Conservation (phyloP, 164 flowering plant species). For the Sextonia rubra region DNA sequence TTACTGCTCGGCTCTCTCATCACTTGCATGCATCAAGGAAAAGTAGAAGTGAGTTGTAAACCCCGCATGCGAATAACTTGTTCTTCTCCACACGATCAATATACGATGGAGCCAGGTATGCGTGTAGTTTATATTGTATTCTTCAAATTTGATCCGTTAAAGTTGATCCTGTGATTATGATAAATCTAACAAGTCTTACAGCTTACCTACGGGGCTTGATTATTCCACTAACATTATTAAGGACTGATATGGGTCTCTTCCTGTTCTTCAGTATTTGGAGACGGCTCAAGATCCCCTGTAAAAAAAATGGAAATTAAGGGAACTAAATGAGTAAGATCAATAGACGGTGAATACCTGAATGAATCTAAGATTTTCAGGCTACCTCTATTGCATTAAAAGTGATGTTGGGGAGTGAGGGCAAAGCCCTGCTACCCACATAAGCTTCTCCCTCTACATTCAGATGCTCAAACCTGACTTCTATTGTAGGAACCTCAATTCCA, state of each 20-base stretch:
- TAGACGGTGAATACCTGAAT: not conserved
- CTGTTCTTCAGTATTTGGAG: conserved; percentile 9
- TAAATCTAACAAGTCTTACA: too few relatives aligned
- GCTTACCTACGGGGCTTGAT: conserved; percentile 75
- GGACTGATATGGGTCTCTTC: conserved; percentile 29
- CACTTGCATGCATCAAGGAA: too few relatives aligned
- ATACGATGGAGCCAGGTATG: too few relatives aligned
- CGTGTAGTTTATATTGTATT: too few relatives aligned
- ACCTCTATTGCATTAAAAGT: conserved; percentile 6
- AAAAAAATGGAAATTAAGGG: not conserved
- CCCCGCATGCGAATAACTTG: too few relatives aligned
- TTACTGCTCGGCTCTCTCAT: too few relatives aligned
- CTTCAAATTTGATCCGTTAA: too few relatives aligned
- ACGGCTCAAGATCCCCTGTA: conserved; percentile 5
- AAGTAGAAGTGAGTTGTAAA: too few relatives aligned
- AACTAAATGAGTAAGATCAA: too few relatives aligned
- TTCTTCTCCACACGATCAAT: too few relatives aligned
- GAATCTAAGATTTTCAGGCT: not conserved
- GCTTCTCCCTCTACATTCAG: conserved; percentile 70
- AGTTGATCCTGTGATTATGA: too few relatives aligned
- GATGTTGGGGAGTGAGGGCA: conserved; percentile 62
- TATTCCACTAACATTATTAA: conserved; percentile 73
- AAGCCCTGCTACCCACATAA: conserved; percentile 62
- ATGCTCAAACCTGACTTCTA: conserved; percentile 76
- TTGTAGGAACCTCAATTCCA: conserved; percentile 69